Base-by-base conservation (phyloP, 2,329 filamentous ascomycete genomes). In the Sarocladium kiliense region DNA sequence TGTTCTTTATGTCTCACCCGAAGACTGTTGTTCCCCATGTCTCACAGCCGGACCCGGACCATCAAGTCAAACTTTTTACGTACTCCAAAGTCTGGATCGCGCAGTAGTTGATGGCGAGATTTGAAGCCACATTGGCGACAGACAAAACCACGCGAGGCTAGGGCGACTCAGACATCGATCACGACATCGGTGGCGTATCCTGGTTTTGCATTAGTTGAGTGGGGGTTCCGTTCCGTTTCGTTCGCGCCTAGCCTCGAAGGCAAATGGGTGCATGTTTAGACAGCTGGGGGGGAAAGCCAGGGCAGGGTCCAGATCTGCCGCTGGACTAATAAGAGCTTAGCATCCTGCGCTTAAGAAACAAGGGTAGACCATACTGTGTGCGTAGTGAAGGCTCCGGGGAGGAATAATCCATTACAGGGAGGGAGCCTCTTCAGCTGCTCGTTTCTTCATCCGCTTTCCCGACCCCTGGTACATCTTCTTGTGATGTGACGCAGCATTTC, bases 61-160 rank as follows among this genome's bases (percentile, higher is more conserved):
- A n/a, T n/a, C n/a, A n/a, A n/a, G n/a, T n/a, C n/a, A n/a, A n/a
- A n/a, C n/a, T n/a, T n/a, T n/a, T n/a, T n/a, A n/a, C n/a, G n/a
- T n/a, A n/a, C 5, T 16, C 6, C 36, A 16, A 16, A 39, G n/a
- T 14, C 36, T 39, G 36, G 12, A 14, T 14, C 11, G 12, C n/a
- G 36, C 36, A 16, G 36, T 9, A 39, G 12, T 39, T n/a, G 30
- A 51, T 51, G 47, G 18, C 47, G 47, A 51, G 47, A 9, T 51
- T 51, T 32, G n/a, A 6, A 51, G 47, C 47, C 47, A 51, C 47
- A 51, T n/a, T 51, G 12, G 47, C 47, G 47, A 51, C 26, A 51
- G n/a, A 18, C 6, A 10, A 32, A 26, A 7, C 42, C 9, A 26
- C 10, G 42, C 23, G 18, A 14, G 7, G 6, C 21, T 34, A 36